phyloP scores from a whole-genome alignment of 129 eudicot genomes.

The Flaveria brownii region DNA sequence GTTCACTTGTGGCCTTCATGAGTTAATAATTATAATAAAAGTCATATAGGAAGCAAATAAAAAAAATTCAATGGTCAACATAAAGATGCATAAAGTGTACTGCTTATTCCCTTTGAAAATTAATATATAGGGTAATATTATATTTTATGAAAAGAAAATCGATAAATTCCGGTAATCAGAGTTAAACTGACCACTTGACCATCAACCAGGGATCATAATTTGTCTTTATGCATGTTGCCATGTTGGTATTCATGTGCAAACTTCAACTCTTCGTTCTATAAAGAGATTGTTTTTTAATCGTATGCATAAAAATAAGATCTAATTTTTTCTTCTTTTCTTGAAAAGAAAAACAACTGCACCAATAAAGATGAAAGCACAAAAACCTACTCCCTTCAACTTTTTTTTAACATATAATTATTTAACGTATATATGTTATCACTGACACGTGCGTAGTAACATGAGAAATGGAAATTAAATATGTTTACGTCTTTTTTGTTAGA shows the following conservation, averaged over 20 bases:
- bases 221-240: constrained; percentile 31
- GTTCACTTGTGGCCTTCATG: too few relatives aligned
- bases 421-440: neutral
- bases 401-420: neutral
- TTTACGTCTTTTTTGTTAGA: constrained; percentile 11
- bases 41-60: too few relatives aligned
- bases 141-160: too few relatives aligned
- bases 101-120: too few relatives aligned
- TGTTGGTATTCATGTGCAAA: constrained; percentile 27
- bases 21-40: too few relatives aligned
- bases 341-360: neutral
- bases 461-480: neutral
- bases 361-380: constrained; percentile 19
- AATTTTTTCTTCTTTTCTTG: too few relatives aligned
- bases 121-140: too few relatives aligned
- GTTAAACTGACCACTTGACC: constrained; percentile 2
- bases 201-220: constrained; percentile 24
- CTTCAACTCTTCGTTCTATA: constrained; percentile 28
- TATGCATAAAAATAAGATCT: neutral
- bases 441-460: constrained; percentile 30
- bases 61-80: too few relatives aligned
- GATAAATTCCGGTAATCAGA: too few relatives aligned
- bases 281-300: constrained; percentile 23
- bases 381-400: constrained; percentile 7
- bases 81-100: too few relatives aligned